Evolutionary conservation across 2,329 filamentous ascomycete species (phyloP), one percentile per base, ranked within the genome.

Genomic region (Apiospora pterosperma): DNA sequence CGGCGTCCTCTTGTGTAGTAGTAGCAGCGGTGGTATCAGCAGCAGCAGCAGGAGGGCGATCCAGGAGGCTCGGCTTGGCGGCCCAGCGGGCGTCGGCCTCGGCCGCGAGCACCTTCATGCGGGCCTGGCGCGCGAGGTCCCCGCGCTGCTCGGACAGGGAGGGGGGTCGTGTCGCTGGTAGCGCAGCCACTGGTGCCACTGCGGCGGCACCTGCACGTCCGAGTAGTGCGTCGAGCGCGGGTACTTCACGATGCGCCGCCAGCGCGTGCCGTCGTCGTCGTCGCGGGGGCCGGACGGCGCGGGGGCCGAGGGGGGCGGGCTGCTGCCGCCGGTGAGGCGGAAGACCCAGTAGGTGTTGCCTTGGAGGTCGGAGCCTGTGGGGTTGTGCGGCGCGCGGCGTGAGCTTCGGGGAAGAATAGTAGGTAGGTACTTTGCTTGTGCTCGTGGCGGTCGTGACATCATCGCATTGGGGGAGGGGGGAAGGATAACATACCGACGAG

Each of bases 291-390:
- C 34, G 48, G 48, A n/a, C 23, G n/a, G 14, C n/a, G n/a, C 12
- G 58, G n/a, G 34, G 10, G 23, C 75, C 71, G 65, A 70, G 65
- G 38, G 38, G 70, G 66, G 64, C 62, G 38, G 59, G 64, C 3
- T 68, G 64, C 0, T 59, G 21, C 67, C 69, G 63, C 81, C 80
- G 7, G 77, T 70, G 68, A 88, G 83, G 65, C 82, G 82, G 77
- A 90, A 90, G 71, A 90, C 86, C 88, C 88, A 91, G 79, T 85
- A 91, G 4, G 88, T 90, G 77, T 90, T 90, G 63, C 88, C 87
- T 28, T 85, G 73, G 65, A 90, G 85, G 73, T 91, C 88, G 70
- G 84, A 81, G 68, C 88, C 88, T 90, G 67, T 25, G 44, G 48
- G 36, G 62, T 28, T 62, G 14, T n/a, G 23, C n/a, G n/a, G n/a